Conservation (phyloP, 202 grass and related monocot species). For the Thinopyrum obtusiflorum region DNA sequence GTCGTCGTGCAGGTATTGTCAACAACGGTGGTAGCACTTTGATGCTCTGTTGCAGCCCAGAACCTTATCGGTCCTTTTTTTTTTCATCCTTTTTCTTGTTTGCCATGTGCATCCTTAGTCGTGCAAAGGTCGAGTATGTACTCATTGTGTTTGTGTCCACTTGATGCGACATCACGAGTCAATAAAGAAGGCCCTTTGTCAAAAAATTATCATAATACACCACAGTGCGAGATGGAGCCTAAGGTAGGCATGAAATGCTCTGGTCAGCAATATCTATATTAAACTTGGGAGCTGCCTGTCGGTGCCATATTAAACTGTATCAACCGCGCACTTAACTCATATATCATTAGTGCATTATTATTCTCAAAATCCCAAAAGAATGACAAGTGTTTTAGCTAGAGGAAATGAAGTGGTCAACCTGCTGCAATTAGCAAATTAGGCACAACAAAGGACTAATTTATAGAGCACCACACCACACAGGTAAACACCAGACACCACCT, state of each 20-base stretch:
- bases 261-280: background rate
- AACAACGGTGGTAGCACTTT: too few relatives aligned
- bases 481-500: slow-evolving; percentile 3
- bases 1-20: too few relatives aligned
- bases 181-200: too few relatives aligned
- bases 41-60: too few relatives aligned
- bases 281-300: slow-evolving; percentile 1
- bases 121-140: too few relatives aligned
- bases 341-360: background rate
- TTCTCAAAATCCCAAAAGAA: background rate
- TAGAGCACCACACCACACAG: background rate
- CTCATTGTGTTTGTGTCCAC: too few relatives aligned
- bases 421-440: slow-evolving; percentile 3
- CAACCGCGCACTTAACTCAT: background rate
- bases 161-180: too few relatives aligned
- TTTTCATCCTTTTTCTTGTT: too few relatives aligned
- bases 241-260: slow-evolving; percentile 9
- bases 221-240: background rate
- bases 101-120: too few relatives aligned
- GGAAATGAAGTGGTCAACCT: slow-evolving; percentile 13
- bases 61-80: too few relatives aligned
- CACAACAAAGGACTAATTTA: background rate
- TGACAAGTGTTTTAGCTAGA: background rate
- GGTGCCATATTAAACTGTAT: background rate
- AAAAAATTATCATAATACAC: background rate